Base-by-base conservation (phyloP, 2,329 filamentous ascomycete genomes). In the Botrytis pseudocinerea region DNA sequence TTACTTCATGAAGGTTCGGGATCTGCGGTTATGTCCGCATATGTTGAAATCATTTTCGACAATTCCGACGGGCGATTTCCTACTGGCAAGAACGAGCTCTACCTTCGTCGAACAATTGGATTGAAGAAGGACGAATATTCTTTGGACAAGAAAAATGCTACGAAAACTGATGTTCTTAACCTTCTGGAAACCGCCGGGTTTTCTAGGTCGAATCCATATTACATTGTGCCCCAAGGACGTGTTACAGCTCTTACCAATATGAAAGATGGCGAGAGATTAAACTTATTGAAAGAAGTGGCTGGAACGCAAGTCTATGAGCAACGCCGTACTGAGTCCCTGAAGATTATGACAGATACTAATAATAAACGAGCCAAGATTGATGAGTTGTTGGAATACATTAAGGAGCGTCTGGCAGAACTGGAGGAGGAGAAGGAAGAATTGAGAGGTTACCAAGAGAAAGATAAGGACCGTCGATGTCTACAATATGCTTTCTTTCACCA, bases 111-210 rank as follows among this genome's bases (percentile, higher is more conserved):
- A 62, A 98, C 96, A 0, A 99, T 99, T 82, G 96, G 95, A 70
- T 87, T 95, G 76, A 98, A 99, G 84, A 99, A 99, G 84, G 96
- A 99, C 82, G 96, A 99, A 85, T 99, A 98, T 82, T 97, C 95
- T 1, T 89, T 99, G 44, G 96, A 99, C 83, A 93, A 95, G 81
- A 99, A 98, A 85, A 97, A 97, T 77, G 93, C 95, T 48, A 97
- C 95, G 54, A 97, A 97, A 82, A 88, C 91, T 75, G 96, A 99
- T 81, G 95, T 99, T 74, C 93, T 97, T 86, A 97, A 97, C 82
- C 88, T 99, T 54, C 88, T 99, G 60, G 96, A 99, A 82, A 97
- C 94, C 12, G 96, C 96, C 22, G 96, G 96, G 32, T 98, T 99
- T 83, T 98, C 95, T 75, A 91, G 94, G 77, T 97, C 95, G 73